Conservation (phyloP, 2,329 filamentous ascomycete genomes). For the Pyricularia pennisetigena region DNA sequence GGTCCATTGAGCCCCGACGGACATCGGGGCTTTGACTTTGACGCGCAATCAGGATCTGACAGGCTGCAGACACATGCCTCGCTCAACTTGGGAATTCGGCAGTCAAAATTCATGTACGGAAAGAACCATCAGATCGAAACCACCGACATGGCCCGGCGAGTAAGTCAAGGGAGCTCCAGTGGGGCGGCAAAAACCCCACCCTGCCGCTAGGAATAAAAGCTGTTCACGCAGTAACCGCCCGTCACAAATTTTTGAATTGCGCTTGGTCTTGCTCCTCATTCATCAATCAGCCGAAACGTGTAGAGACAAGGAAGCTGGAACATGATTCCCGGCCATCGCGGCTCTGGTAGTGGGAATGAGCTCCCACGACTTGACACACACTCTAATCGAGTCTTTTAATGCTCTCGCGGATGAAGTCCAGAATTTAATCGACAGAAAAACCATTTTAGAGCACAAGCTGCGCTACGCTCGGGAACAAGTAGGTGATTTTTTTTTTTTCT, state of each 20-base stretch:
- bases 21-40: background rate
- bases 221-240: background rate
- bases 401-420: conserved; percentile 56
- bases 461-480: conserved; percentile 59
- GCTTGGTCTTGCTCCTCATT: background rate
- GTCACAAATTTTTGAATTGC: background rate
- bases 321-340: background rate
- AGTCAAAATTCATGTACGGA: too few relatives aligned
- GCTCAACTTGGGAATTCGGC: too few relatives aligned
- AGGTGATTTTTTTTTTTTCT: conserved; percentile 19
- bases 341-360: conserved; percentile 25
- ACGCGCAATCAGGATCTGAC: background rate
- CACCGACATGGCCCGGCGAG: background rate
- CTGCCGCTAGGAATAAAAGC: background rate
- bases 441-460: conserved; percentile 56
- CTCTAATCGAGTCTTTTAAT: conserved; percentile 54
- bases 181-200: background rate
- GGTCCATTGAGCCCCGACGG: background rate
- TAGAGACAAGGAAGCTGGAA: background rate
- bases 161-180: background rate
- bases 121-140: background rate
- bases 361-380: conserved; percentile 37
- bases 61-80: background rate
- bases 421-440: conserved; percentile 51
- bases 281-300: background rate